Conservation (phyloP, 176 grass and related monocot species). For the Rhynchospora tenuis region DNA sequence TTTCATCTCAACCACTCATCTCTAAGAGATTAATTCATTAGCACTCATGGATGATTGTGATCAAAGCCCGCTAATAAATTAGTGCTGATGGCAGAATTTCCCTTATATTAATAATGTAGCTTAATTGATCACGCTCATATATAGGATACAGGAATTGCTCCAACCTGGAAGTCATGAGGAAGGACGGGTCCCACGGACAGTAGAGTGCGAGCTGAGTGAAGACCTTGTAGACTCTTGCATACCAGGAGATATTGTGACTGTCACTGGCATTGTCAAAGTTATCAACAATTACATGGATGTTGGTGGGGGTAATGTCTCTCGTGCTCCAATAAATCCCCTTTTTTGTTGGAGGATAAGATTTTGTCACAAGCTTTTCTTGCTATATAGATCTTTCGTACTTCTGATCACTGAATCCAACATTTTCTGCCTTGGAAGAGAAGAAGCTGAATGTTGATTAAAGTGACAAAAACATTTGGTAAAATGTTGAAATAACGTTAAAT, state of each 20-base stretch:
- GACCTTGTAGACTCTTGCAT: conserved; percentile 98
- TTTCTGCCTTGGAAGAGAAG: background rate
- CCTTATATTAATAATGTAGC: conserved; percentile 2
- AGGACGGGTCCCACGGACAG: conserved; percentile 68
- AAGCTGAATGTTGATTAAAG: background rate
- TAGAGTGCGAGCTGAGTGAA: conserved; percentile 89
- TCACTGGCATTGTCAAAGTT: conserved; percentile 86
- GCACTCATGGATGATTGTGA: too few species aligned
- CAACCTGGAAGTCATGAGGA: conserved; percentile 61
- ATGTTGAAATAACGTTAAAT: conserved; percentile 13
- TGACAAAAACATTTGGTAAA: background rate
- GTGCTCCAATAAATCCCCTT: background rate
- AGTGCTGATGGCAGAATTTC: too few species aligned
- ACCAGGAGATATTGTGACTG: conserved; percentile 78
- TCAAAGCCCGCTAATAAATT: too few species aligned
- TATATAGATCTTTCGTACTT: conserved; percentile 14
- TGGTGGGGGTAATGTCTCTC: conserved; percentile 67
- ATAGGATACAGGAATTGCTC: conserved; percentile 71
- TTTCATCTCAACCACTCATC: too few species aligned
- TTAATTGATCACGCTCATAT: conserved; percentile 22
- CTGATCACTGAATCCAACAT: background rate
- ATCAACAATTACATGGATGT: conserved; percentile 86
- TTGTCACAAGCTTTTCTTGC: background rate
- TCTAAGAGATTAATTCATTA: too few species aligned
- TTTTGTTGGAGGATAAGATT: background rate